A percentile compares a stretch with the other conserved stretches of the same genome.
These are phyloP conservation scores for Hypoxylon trugodes DNA, from an alignment of 495 filamentous ascomycete species.

Conservation along the genomic window DNA sequence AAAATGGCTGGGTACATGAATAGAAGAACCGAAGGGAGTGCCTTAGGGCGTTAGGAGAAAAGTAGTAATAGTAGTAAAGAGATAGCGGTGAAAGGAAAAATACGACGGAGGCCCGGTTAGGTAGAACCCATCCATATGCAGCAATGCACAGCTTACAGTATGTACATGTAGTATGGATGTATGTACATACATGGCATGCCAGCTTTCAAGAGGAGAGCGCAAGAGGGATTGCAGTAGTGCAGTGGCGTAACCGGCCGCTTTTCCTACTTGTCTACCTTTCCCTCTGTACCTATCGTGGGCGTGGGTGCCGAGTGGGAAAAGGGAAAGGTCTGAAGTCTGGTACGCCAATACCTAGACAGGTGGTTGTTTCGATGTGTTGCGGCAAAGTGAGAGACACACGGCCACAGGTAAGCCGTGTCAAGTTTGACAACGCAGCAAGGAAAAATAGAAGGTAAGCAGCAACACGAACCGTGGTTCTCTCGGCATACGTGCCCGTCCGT, in stretches of 20 bases:
- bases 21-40: conserved; percentile 18
- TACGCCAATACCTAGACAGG: conserved; percentile 26
- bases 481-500: conserved; percentile 24
- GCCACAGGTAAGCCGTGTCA: conserved; percentile 12
- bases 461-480: conserved; percentile 34
- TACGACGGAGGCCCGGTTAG: conserved; percentile 36
- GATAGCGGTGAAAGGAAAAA: conserved; percentile 37
- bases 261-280: conserved; percentile 38
- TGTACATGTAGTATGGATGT: too few species aligned
- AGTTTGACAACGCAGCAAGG: conserved; percentile 37
- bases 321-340: conserved; percentile 24
- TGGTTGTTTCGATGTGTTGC: conserved; percentile 13
- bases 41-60: conserved; percentile 12
- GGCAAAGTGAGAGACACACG: conserved; percentile 3
- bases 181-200: conserved; percentile 22
- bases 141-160: conserved; percentile 37
- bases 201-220: too few species aligned
- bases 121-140: conserved; percentile 35
- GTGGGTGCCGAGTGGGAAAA: conserved; percentile 20
- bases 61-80: too few species aligned
- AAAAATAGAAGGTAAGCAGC: too few species aligned
- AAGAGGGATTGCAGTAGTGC: conserved; percentile 38
- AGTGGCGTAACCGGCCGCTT: conserved; percentile 38
- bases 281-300: conserved; percentile 26
- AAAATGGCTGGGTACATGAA: conserved; percentile 7